Evolutionary conservation across 208 protist species (phyloP).

Genomic region (Angomonas ambiguus): DNA sequence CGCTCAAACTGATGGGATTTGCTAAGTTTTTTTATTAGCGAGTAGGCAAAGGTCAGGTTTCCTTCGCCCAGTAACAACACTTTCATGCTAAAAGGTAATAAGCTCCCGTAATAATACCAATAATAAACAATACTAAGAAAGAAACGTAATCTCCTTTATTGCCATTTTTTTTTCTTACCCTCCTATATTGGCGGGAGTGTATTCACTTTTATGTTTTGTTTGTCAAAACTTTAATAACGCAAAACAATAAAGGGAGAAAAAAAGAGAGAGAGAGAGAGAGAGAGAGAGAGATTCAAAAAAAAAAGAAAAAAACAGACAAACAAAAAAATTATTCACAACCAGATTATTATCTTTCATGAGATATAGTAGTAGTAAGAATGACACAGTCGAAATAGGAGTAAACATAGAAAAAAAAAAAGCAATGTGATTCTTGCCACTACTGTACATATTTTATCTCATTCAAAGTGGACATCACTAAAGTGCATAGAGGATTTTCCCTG

Average conservation of each 20-base stretch:
- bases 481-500: slow-evolving; percentile 1
- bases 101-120: neutral
- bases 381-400: too few species aligned
- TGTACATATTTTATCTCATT: too few species aligned
- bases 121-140: too few species aligned
- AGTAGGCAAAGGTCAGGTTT: slow-evolving; percentile 50
- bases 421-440: too few species aligned
- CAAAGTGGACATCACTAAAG: neutral
- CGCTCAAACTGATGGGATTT: slow-evolving; percentile 21
- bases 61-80: slow-evolving; percentile 57
- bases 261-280: neutral
- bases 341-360: too few species aligned
- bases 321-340: too few species aligned
- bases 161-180: neutral
- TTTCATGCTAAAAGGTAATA: slow-evolving; percentile 5
- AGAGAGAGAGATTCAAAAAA: neutral
- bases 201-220: neutral
- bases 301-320: neutral
- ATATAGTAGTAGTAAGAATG: too few species aligned
- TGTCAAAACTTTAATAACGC: neutral
- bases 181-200: neutral
- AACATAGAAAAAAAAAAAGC: too few species aligned
- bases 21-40: slow-evolving; percentile 36
- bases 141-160: too few species aligned
- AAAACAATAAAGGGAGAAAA: neutral